Conservation (phyloP, 2,329 filamentous ascomycete genomes). For the Penicillium sp. region DNA sequence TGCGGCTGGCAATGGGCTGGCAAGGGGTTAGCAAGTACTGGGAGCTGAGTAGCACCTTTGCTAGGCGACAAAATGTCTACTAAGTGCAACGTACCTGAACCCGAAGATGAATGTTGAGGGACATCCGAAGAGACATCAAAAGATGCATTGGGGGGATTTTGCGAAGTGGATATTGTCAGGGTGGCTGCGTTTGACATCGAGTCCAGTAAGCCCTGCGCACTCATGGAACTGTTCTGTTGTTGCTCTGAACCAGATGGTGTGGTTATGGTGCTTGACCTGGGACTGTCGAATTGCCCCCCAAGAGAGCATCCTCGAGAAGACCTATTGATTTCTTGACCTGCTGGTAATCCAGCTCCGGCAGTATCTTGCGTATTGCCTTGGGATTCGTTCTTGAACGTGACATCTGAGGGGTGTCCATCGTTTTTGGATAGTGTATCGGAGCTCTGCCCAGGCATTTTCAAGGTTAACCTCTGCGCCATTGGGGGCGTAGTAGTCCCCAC, state of each 20-base stretch:
- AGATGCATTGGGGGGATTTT: slow-evolving; percentile 13
- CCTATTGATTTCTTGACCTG: slow-evolving; percentile 22
- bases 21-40: slow-evolving; percentile 7
- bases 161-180: slow-evolving; percentile 21
- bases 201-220: slow-evolving; percentile 29
- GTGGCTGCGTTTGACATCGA: slow-evolving; percentile 14
- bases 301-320: slow-evolving; percentile 36
- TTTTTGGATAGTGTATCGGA: slow-evolving; percentile 48
- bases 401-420: slow-evolving; percentile 44
- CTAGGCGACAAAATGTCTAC: background rate
- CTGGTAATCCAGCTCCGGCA: slow-evolving; percentile 49
- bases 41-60: background rate
- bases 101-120: background rate
- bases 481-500: slow-evolving; percentile 52
- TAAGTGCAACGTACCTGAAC: background rate
- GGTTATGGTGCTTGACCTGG: slow-evolving; percentile 24
- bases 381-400: slow-evolving; percentile 57
- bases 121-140: background rate
- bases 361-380: slow-evolving; percentile 54
- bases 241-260: slow-evolving; percentile 25
- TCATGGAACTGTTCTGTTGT: slow-evolving; percentile 24
- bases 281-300: slow-evolving; percentile 36
- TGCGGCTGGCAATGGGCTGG: slow-evolving; percentile 18
- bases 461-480: slow-evolving; percentile 64
- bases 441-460: slow-evolving; percentile 65